Percentiles rank a stretch among this genome's conserved stretches.
phyloP scores from a whole-genome alignment of 2,329 filamentous ascomycete genomes.

The Beauveria australis region DNA sequence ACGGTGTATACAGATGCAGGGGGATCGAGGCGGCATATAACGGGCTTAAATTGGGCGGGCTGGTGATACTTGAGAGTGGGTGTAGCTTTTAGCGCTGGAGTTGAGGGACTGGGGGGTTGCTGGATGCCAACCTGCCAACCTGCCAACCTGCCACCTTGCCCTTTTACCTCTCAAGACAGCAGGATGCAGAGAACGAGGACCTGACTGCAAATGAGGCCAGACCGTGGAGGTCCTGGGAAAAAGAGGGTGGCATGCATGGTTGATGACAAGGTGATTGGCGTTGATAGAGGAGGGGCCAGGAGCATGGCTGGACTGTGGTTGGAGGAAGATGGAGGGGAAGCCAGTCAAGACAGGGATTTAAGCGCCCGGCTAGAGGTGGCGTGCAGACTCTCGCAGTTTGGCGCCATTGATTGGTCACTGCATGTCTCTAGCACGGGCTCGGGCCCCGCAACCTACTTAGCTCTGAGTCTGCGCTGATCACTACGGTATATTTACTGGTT shows the following conservation, averaged over 20 bases:
- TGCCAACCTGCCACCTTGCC: not conserved
- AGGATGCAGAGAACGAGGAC: not conserved
- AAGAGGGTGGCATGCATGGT: not conserved
- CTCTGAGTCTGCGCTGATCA: not conserved
- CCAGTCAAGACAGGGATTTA: constrained; percentile 8
- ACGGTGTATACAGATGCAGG: not conserved
- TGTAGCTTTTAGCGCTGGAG: constrained; percentile 5
- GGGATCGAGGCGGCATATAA: constrained; percentile 5
- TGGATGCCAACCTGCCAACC: not conserved
- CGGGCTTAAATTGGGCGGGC: not conserved
- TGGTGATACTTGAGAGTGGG: constrained; percentile 6
- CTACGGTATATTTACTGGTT: not conserved
- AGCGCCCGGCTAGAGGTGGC: constrained; percentile 8
- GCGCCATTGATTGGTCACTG: not conserved
- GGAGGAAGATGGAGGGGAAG: not conserved
- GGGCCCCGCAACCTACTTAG: not conserved
- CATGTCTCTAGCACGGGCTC: constrained; percentile 3
- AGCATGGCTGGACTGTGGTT: constrained; percentile 2
- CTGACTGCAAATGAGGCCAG: not conserved
- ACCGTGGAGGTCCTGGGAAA: not conserved
- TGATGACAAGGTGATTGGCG: constrained; percentile 4
- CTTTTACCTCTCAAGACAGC: not conserved
- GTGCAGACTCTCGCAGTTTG: not conserved
- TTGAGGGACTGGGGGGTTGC: not conserved
- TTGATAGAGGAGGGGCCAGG: constrained; percentile 2